Base-by-base conservation (phyloP, 179 eudicot species). In the Spergularia azorica region DNA sequence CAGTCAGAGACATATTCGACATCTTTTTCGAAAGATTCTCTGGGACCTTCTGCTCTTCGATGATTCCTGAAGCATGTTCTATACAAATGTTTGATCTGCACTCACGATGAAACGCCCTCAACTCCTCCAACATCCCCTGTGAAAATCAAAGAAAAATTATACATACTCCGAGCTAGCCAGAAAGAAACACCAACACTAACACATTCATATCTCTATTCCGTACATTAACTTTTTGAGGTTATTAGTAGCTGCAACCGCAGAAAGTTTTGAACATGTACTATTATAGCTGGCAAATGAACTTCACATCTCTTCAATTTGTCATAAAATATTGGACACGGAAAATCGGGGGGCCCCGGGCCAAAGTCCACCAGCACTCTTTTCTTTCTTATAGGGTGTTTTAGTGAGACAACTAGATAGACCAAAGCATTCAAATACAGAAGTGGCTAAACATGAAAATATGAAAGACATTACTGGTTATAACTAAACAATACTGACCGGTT, bases 61-160 rank as follows among this genome's bases (percentile, higher is more conserved):
- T 85, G 56, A 95, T 88, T 70, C 93, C 96, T 51, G 87, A 81
- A 80, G 97, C 97, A 80, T 93, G 98, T 84, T 93, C 98, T 77
- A 93, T 91, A 81, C 98, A 95, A 67, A 87, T 90, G 81, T 85
- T 91, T 75, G 95, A 84, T 90, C 98, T 87, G 82, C 95, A 82
- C 36, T 88, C 88, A 17, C 80, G 77, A 58, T 79, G 87, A 51
- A 95, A 78, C 63, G 79, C 76, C 85, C 80, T 89, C 92, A 95
- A 81, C 79, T 90, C 92, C 83, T 87, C 87, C 77, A 87, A 50
- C 79, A 89, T 76, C 18, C 39, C 91, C 97, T 95, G 91, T 58
- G 61, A 74, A 26, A 59, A 70, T 43, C 59, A 36, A 78, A 72
- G 79, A 36, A 15, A 48, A 63, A 55, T 38, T 18, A 12, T 39